Evolutionary conservation across 2,329 filamentous ascomycete genomes (phyloP), one percentile per base, ranked within the genome.

Genomic region (Pseudogymnoascus sp.): DNA sequence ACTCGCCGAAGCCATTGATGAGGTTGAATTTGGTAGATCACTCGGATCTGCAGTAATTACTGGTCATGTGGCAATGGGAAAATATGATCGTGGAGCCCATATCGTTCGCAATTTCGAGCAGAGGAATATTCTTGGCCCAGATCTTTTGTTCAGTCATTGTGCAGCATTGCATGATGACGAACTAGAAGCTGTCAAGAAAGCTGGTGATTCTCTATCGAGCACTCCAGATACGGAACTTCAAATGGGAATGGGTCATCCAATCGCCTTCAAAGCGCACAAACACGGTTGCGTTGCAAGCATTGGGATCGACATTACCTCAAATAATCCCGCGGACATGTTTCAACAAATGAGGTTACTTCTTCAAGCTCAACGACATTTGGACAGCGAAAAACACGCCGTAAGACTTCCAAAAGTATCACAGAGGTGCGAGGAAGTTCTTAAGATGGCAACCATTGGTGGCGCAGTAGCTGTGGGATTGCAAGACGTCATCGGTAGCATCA

Each of bases 221-320:
- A 63, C 62, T 10, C 62, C 62, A 34, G 45, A 60, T 41, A 63
- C 62, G 6, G 62, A 63, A 19, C 43, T 63, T n/a, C 62, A 63
- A 19, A 63, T 63, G 62, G 62, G 62, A 10, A 60, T 60, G 43
- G 62, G 62, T 37, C 21, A 63, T 57, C 45, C 62, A n/a, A 57
- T 64, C 36, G 36, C 36, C 36, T 37, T 37, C 5, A 37, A 37
- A 37, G 36, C 36, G 36, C 36, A 37, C 36, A 37, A 37, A 37
- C 36, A 37, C 72, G 73, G 0, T 67, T 54, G 45, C 45, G 45
- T 54, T 54, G 45, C 45, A 28, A 54, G 45, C n/a, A 21, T 54
- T 54, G 45, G 60, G 63, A 16, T 63, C 73, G 45, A 21, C 25
- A 54, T 54, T 54, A 61, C 21, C 16, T 28, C 57, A 39, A 61